Conservation (phyloP, 1,284 basidiomycete species). For the Cutaneotrichosporon sp. region DNA sequence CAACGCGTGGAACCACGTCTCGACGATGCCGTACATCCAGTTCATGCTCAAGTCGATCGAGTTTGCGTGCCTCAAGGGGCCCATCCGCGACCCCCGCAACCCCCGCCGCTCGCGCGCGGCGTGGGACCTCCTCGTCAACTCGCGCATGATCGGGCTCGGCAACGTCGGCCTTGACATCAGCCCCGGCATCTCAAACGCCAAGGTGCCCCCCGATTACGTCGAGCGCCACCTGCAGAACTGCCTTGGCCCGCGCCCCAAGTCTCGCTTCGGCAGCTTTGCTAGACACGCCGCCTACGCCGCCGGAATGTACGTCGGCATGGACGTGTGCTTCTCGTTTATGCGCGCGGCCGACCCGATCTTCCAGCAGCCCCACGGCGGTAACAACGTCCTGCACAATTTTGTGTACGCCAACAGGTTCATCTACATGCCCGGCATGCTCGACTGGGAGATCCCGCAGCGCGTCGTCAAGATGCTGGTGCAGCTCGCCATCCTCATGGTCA, state of each 20-base stretch:
- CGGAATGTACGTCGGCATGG: neutral
- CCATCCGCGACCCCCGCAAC: conserved; percentile 35
- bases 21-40: conserved; percentile 2
- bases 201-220: neutral
- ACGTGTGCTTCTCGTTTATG: neutral
- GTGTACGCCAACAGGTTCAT: neutral
- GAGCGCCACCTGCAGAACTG: neutral
- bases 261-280: neutral
- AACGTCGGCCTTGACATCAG: conserved; percentile 23
- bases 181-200: neutral
- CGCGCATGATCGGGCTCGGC: conserved; percentile 38
- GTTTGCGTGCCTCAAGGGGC: conserved; percentile 32
- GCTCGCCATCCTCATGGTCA: neutral
- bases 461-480: conserved; percentile 16
- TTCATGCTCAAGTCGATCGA: conserved; percentile 34
- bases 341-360: neutral
- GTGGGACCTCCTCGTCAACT: conserved; percentile 35
- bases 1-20: conserved; percentile 8
- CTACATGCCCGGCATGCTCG: neutral
- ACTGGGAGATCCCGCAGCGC: conserved; percentile 7
- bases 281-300: neutral
- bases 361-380: neutral
- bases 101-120: conserved; percentile 25
- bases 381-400: neutral
- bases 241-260: neutral